Conservation (phyloP, 352 stramenopile species). For the Pythium utonaiense region DNA sequence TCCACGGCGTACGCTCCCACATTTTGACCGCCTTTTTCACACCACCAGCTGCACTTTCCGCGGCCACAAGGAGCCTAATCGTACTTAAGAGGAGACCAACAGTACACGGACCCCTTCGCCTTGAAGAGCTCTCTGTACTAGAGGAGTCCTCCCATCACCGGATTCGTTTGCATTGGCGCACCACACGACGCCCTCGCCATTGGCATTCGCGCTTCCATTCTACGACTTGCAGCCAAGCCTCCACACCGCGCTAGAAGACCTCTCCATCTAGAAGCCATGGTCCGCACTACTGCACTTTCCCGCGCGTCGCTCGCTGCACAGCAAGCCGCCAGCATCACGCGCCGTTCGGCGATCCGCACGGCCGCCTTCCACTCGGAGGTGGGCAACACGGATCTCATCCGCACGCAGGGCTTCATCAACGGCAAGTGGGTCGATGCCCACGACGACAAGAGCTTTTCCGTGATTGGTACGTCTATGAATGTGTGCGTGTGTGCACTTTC, state of each 20-base stretch:
- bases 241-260: neutral
- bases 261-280: neutral
- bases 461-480: constrained; percentile 58
- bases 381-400: constrained; percentile 60
- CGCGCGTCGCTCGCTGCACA: neutral
- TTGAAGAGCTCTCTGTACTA: neutral
- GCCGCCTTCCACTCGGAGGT: constrained; percentile 51
- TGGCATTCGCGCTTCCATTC: neutral
- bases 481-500: neutral
- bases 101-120: neutral
- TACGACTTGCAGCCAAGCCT: neutral
- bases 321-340: neutral
- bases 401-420: constrained; percentile 73
- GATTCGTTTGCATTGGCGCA: too few species aligned
- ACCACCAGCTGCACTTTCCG: neutral
- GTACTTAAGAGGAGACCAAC: neutral
- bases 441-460: constrained; percentile 47
- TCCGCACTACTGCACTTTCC: neutral
- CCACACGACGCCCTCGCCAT: too few species aligned
- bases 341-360: neutral
- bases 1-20: neutral
- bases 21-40: neutral
- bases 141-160: neutral
- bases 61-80: neutral
- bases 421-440: constrained; percentile 73